Conservation (phyloP, 805 yeast genomes). For the Yamadazyma phyllophila region DNA sequence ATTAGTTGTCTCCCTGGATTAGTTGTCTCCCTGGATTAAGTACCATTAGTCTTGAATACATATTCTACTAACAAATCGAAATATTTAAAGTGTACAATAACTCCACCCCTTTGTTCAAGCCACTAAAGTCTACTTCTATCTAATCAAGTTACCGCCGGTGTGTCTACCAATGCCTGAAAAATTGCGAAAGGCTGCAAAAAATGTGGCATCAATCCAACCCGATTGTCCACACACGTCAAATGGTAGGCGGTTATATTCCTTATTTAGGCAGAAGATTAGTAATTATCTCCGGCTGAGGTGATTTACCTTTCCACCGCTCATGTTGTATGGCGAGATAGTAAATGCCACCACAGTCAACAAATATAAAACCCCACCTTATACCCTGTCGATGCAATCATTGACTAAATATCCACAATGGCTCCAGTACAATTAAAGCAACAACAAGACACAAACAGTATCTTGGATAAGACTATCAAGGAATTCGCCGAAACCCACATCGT, state of each 20-base stretch:
- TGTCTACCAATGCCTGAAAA: background rate
- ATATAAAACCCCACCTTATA: background rate
- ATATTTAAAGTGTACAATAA: too few relatives aligned
- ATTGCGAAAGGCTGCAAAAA: background rate
- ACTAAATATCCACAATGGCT: constrained; percentile 7
- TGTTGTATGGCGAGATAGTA: background rate
- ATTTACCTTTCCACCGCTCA: background rate
- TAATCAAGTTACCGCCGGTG: background rate
- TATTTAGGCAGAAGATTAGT: background rate
- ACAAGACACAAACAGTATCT: background rate
- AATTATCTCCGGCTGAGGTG: background rate
- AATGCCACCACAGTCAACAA: constrained; percentile 22
- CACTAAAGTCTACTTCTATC: background rate
- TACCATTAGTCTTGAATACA: too few relatives aligned
- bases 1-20: too few relatives aligned
- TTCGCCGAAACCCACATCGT: constrained; percentile 9
- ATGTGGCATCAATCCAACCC: background rate
- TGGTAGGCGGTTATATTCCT: background rate
- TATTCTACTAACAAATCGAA: too few relatives aligned
- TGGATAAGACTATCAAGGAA: constrained; percentile 14
- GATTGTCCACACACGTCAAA: background rate
- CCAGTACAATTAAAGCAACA: constrained; percentile 9
- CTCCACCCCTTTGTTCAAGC: too few relatives aligned
- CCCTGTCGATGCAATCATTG: background rate
- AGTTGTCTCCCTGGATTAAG: too few relatives aligned